Percentiles rank a stretch among this genome's conserved stretches.
Conservation (phyloP, 495 filamentous ascomycete species). For the Aspergillus kassunensis region DNA sequence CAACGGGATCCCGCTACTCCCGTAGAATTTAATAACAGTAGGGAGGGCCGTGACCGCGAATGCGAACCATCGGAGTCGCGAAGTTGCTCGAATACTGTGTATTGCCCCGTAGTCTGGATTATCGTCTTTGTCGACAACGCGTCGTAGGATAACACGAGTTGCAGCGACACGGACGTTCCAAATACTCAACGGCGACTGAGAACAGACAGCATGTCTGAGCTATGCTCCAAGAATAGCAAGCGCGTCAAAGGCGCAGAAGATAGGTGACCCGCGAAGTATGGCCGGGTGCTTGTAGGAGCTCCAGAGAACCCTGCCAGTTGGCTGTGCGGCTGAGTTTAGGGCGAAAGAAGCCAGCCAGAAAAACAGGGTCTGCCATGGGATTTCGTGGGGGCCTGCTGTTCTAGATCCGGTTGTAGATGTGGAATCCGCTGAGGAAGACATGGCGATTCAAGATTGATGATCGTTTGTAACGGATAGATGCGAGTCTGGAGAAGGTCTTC, state of each 20-base stretch:
- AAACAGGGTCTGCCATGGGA: neutral
- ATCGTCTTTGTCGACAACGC: neutral
- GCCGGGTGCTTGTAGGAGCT: neutral
- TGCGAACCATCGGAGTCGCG: neutral
- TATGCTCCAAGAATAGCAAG: neutral
- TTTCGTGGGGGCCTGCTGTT: neutral
- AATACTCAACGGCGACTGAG: neutral
- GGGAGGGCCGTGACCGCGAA: neutral
- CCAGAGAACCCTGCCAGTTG: neutral
- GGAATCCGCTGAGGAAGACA: neutral
- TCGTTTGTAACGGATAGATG: no score
- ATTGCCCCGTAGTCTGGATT: neutral
- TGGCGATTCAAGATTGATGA: no score
- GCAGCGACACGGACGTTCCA: neutral
- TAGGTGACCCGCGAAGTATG: neutral
- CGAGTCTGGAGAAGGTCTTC: no score
- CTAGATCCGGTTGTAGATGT: neutral
- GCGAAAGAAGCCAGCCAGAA: constrained; percentile 3
- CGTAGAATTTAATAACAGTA: neutral
- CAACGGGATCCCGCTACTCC: neutral
- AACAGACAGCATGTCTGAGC: no score
- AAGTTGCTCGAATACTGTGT: neutral
- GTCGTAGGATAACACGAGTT: neutral
- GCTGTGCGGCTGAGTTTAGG: neutral
- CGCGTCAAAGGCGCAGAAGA: neutral